phyloP scores from a whole-genome alignment of 176 grass and related monocot genomes.

The Cenchrus americanus region DNA sequence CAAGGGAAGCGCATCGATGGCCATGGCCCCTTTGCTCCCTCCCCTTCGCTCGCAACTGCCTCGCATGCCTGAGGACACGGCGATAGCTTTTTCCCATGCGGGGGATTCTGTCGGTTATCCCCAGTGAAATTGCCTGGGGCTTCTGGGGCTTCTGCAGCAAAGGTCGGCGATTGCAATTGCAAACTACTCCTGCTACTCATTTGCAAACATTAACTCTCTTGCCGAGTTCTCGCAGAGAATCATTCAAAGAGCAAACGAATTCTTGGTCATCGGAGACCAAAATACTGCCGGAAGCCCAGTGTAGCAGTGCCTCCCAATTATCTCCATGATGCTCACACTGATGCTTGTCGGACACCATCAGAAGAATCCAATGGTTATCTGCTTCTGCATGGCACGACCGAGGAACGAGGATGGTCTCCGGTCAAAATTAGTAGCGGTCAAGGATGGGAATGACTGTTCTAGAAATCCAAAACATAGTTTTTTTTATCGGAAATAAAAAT shows the following conservation, averaged over 20 bases:
- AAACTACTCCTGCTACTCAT: too few species aligned
- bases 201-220: neutral
- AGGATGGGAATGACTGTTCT: conserved; percentile 27
- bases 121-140: conserved; percentile 3
- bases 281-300: neutral
- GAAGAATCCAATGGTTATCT: conserved; percentile 36
- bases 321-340: neutral
- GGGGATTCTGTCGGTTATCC: conserved; percentile 11
- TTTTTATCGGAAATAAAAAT: too few species aligned
- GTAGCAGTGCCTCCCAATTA: neutral
- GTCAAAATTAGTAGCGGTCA: conserved; percentile 34
- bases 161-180: too few species aligned
- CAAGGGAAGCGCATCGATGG: conserved; percentile 25
- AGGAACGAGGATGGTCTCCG: neutral
- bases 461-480: conserved; percentile 33
- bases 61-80: neutral
- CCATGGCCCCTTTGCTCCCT: neutral
- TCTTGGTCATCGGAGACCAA: neutral
- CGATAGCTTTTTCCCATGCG: neutral
- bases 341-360: neutral
- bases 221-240: neutral
- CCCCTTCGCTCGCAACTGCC: neutral
- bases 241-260: neutral
- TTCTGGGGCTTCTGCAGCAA: neutral
- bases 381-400: neutral